phyloP scores from a whole-genome alignment of 2,329 filamentous ascomycete species.

The Ophiocordyceps camponoti-leonardi region DNA sequence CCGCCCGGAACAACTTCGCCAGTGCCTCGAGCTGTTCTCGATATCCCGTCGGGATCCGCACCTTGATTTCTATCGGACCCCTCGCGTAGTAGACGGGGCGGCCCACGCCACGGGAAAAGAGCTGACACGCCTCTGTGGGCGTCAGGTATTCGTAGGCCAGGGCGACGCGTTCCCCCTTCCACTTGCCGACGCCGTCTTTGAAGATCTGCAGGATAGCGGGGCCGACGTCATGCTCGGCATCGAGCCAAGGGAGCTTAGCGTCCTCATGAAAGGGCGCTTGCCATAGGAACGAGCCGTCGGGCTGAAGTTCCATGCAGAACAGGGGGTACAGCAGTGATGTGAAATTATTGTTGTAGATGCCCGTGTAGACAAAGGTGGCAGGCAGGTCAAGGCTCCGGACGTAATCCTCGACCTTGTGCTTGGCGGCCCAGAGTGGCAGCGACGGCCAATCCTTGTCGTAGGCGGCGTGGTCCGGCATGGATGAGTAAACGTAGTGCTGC shows the following conservation, averaged over 20 bases:
- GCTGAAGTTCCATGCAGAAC: slow-evolving; percentile 83
- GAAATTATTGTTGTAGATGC: slow-evolving; percentile 99
- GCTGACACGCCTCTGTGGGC: slow-evolving; percentile 63
- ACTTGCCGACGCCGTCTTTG: slow-evolving; percentile 78
- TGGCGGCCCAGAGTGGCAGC: slow-evolving; percentile 78
- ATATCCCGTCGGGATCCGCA: slow-evolving; percentile 77
- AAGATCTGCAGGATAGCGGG: slow-evolving; percentile 85
- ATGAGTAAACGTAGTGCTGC: slow-evolving; percentile 88
- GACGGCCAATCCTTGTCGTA: slow-evolving; percentile 65
- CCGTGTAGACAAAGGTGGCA: slow-evolving; percentile 86
- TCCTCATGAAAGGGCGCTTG: slow-evolving; percentile 85
- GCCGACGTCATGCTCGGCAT: slow-evolving; percentile 90
- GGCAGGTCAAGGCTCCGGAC: slow-evolving; percentile 67
- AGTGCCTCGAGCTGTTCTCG: slow-evolving; percentile 65
- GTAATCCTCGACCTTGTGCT: slow-evolving; percentile 87
- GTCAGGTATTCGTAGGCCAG: slow-evolving; percentile 82
- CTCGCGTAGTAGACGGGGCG: slow-evolving; percentile 64
- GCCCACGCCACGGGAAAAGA: slow-evolving; percentile 63
- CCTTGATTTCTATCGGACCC: slow-evolving; percentile 66
- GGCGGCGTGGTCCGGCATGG: slow-evolving; percentile 85
- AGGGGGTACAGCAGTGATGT: slow-evolving; percentile 82
- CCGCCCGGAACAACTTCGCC: slow-evolving; percentile 38
- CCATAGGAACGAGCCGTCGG: slow-evolving; percentile 80
- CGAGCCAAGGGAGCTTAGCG: slow-evolving; percentile 81
- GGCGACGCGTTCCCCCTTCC: slow-evolving; percentile 64